Percentiles rank a stretch among this genome's conserved stretches.
Evolutionary conservation across 2,329 filamentous ascomycete species (phyloP).

Genomic region (Hirsutella rhossiliensis): DNA sequence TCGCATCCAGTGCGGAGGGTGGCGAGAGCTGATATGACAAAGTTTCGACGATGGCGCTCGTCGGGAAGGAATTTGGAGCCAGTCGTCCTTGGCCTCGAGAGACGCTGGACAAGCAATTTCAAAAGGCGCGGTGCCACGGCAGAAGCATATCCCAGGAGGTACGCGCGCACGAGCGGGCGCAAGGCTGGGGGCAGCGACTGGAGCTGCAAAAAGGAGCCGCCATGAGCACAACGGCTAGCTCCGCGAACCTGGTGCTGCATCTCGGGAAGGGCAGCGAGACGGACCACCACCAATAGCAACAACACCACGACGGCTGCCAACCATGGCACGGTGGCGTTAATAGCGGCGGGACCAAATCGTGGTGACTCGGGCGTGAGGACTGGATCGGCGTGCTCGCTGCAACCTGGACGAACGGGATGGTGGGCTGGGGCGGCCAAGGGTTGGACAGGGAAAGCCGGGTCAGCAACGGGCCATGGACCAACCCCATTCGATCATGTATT

Average conservation of each 20-base stretch:
- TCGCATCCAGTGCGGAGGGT: conserved; percentile 41
- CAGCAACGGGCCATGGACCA: no score
- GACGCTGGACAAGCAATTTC: conserved; percentile 38
- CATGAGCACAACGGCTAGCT: background rate
- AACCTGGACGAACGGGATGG: no score
- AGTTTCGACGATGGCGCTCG: conserved; percentile 9
- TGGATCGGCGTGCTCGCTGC: no score
- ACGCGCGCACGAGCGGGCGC: conserved; percentile 46
- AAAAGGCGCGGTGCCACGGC: conserved; percentile 44
- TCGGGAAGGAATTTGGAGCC: background rate
- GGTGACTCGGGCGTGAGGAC: no score
- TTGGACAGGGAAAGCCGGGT: no score
- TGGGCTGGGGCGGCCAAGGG: no score
- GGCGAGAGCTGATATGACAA: conserved; percentile 18
- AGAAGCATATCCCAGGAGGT: conserved; percentile 48
- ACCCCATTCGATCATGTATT: no score
- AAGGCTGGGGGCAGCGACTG: conserved; percentile 33
- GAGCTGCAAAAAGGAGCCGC: conserved; percentile 8
- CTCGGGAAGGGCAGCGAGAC: background rate
- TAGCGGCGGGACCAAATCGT: no score
- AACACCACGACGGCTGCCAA: background rate
- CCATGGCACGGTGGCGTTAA: background rate
- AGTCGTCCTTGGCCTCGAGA: conserved; percentile 19
- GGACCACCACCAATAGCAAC: background rate
- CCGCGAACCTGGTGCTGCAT: conserved; percentile 1